Conservation (phyloP, 192 early-diverging fungal species). For the Mortierella hygrophila region DNA sequence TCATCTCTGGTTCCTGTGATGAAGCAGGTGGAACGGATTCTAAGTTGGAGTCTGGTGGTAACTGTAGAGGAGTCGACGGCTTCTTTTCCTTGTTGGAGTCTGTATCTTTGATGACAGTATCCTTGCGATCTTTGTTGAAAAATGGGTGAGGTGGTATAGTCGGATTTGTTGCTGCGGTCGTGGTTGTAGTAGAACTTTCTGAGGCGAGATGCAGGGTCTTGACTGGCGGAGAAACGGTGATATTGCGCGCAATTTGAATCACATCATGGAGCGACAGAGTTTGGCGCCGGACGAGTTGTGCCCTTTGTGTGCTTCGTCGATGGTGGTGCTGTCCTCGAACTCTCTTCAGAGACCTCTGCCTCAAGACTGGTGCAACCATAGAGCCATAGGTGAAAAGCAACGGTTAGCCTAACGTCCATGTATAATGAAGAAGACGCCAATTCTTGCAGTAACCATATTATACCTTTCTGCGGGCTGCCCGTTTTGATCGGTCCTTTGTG, state of each 20-base stretch:
- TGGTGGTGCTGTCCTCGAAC: neutral
- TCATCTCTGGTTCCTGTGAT: neutral
- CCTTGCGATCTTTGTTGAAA: neutral
- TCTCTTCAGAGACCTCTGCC: neutral
- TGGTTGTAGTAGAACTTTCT: neutral
- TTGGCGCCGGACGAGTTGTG: neutral
- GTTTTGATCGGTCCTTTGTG: neutral
- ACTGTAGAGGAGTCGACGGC: neutral
- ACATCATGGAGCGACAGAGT: neutral
- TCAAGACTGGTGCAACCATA: neutral
- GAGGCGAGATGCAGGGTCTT: neutral
- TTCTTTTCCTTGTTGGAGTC: neutral
- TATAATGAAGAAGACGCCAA: neutral
- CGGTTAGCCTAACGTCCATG: neutral
- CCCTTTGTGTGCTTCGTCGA: neutral
- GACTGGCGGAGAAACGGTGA: neutral
- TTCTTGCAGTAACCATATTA: neutral
- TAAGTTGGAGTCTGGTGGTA: neutral
- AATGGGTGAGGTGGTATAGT: neutral
- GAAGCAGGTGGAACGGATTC: neutral
- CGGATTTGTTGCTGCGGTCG: neutral
- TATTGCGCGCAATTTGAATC: neutral
- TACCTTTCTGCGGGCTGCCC: neutral
- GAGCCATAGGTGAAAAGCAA: neutral
- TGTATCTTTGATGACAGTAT: neutral